Evolutionary conservation across 106 monocot genomes (phyloP).

Genomic region (Ottelia alismoides): DNA sequence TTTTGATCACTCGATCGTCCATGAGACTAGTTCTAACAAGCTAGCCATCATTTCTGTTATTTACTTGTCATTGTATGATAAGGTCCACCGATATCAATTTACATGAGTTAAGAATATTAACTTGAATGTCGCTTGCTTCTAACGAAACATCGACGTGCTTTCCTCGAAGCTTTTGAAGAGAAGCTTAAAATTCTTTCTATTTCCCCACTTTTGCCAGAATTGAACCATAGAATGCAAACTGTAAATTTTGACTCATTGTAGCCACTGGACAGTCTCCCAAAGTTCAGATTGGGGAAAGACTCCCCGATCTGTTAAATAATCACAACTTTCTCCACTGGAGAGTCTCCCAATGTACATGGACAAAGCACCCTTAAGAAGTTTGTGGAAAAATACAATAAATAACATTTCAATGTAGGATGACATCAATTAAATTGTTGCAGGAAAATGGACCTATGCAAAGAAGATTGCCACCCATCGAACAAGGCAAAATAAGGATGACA

Average conservation of each 20-base stretch:
- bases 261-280: no score
- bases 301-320: constrained; percentile 42
- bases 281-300: constrained; percentile 55
- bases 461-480: constrained; percentile 49
- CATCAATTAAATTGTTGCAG: no score
- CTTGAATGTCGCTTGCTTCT: constrained; percentile 54
- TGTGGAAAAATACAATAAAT: no score
- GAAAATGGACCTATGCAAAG: constrained; percentile 32
- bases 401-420: background rate
- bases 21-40: no score
- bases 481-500: constrained; percentile 40
- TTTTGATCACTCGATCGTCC: no score
- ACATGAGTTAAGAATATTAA: constrained; percentile 13
- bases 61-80: background rate
- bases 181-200: constrained; percentile 31
- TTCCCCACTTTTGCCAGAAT: constrained; percentile 42
- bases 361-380: constrained; percentile 27
- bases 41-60: no score
- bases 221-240: no score
- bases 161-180: constrained; percentile 38
- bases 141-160: constrained; percentile 40
- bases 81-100: no score
- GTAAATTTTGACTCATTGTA: no score
- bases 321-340: no score
- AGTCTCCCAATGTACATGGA: constrained; percentile 38